A percentile compares a stretch with the other conserved stretches of the same genome.
These are phyloP conservation scores for Conticribra guillardii DNA, from an alignment of 108 stramenopile genomes.

Conservation along the genomic window DNA sequence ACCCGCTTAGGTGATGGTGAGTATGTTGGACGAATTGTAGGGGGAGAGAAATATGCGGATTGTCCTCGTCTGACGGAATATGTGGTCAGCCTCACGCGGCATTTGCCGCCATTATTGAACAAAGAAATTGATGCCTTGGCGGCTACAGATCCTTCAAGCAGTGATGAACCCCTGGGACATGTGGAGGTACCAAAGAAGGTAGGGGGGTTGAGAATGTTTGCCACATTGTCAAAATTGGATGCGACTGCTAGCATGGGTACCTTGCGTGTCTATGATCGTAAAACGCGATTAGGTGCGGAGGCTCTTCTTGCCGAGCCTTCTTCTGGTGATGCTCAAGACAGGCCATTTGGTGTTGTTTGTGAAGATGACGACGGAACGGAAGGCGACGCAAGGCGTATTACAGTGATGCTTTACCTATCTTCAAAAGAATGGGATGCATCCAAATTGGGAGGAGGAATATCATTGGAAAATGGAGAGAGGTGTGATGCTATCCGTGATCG, in stretches of 20 bases:
- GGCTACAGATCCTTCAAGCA: too few species aligned
- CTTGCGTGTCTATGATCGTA: constrained; percentile 44
- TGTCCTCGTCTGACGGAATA: constrained; percentile 48
- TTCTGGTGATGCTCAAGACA: constrained; percentile 9
- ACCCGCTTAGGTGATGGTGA: constrained; percentile 38
- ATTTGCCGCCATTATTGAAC: constrained; percentile 46
- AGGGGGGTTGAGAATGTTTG: too few species aligned
- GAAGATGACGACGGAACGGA: constrained; percentile 30
- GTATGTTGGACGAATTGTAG: constrained; percentile 33
- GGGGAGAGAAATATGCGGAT: constrained; percentile 40
- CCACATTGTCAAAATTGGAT: constrained; percentile 11
- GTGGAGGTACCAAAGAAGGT: too few species aligned
- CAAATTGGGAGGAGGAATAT: constrained; percentile 34
- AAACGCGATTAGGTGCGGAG: constrained; percentile 24
- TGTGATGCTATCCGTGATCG: constrained; percentile 37
- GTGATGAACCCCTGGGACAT: too few species aligned
- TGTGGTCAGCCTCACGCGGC: constrained; percentile 46
- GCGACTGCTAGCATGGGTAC: constrained; percentile 41
- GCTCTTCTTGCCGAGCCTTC: constrained; percentile 6
- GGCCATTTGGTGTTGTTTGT: constrained; percentile 40
- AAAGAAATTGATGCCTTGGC: constrained; percentile 17
- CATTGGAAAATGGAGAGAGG: constrained; percentile 27
- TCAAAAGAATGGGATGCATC: constrained; percentile 35
- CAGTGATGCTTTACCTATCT: constrained; percentile 38
- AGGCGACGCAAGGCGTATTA: constrained; percentile 31